A percentile compares a stretch with the other conserved stretches of the same genome.
These are phyloP conservation scores for Eimeria acervulina DNA, from an alignment of 169 alveolate genomes.

Conservation along the genomic window DNA sequence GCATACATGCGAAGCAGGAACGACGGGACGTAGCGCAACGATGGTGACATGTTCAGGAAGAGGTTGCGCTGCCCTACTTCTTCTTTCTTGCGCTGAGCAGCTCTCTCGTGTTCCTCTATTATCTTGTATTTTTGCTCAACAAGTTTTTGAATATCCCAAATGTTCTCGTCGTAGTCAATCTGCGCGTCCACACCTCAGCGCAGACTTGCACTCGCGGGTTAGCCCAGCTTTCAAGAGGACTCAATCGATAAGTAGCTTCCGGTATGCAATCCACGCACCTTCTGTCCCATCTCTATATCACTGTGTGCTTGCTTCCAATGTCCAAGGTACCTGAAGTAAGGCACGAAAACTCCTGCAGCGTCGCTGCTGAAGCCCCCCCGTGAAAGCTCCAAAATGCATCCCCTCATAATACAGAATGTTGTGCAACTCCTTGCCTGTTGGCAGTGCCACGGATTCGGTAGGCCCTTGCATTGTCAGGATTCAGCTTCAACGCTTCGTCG, in stretches of 20 bases:
- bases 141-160: conserved; percentile 90
- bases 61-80: conserved; percentile 70
- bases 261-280: conserved; percentile 56
- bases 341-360: background rate
- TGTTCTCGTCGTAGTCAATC: conserved; percentile 89
- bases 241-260: background rate
- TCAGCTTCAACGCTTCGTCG: conserved; percentile 88
- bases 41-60: background rate
- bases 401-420: background rate
- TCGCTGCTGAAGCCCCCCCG: background rate
- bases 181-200: conserved; percentile 12
- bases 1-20: background rate
- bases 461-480: conserved; percentile 89
- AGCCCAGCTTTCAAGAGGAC: background rate
- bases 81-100: conserved; percentile 72
- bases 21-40: too few species aligned
- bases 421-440: conserved; percentile 84
- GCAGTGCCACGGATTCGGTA: conserved; percentile 88
- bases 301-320: conserved; percentile 89
- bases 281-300: conserved; percentile 89
- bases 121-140: conserved; percentile 88
- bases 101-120: conserved; percentile 87
- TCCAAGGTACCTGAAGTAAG: conserved; percentile 83
- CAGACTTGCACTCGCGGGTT: background rate
- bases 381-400: background rate